Evolutionary conservation across 2,329 filamentous ascomycete species (phyloP).

Genomic region (Ophiostoma sp.): DNA sequence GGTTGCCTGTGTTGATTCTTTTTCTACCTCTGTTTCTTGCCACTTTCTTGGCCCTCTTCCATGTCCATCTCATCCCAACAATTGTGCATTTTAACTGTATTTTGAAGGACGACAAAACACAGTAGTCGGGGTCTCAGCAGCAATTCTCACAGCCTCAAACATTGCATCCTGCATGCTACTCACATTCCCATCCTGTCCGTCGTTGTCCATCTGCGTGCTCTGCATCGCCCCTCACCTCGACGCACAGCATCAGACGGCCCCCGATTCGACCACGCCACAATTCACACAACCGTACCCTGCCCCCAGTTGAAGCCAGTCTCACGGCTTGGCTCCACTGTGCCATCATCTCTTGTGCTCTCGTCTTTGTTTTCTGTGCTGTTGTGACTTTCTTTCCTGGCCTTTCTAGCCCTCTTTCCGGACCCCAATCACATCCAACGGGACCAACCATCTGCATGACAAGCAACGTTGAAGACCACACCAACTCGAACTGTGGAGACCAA

Average conservation of each 20-base stretch:
- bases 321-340: not conserved
- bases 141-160: conserved; percentile 8
- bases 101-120: not conserved
- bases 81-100: not conserved
- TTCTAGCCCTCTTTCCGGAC: conserved; percentile 7
- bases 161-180: not conserved
- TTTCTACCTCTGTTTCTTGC: not conserved
- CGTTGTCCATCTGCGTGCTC: conserved; percentile 1
- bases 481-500: not conserved
- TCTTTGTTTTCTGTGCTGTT: not conserved
- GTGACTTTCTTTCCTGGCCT: not conserved
- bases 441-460: conserved; percentile 19
- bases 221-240: conserved; percentile 11
- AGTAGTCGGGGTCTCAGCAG: not conserved
- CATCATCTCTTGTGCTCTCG: not conserved
- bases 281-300: not conserved
- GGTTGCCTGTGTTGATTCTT: not conserved
- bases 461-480: conserved; percentile 10
- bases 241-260: conserved; percentile 17
- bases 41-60: not conserved
- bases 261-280: conserved; percentile 10
- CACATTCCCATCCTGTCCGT: not conserved
- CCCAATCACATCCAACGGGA: conserved; percentile 21
- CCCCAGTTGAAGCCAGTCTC: not conserved
- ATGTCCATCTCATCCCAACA: not conserved